phyloP scores from a whole-genome alignment of 495 filamentous ascomycete genomes.

The Friedmanniomyces simplex region DNA sequence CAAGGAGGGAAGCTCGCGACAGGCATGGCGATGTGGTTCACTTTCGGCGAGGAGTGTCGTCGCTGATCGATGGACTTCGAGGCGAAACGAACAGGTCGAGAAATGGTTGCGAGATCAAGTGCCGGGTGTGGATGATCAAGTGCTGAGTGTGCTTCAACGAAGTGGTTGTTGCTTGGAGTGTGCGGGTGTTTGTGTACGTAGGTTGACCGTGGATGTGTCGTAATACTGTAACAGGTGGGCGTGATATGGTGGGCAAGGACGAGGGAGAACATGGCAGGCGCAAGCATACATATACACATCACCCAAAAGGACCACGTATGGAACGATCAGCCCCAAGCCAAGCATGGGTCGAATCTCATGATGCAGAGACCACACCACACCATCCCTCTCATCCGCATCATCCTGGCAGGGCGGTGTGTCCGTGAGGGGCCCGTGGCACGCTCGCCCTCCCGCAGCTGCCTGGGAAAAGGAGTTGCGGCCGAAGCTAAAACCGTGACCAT shows the following conservation, averaged over 20 bases:
- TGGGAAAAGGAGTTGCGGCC: neutral
- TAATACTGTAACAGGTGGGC: neutral
- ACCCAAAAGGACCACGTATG: neutral
- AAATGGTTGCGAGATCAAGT: neutral
- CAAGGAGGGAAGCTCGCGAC: slow-evolving; percentile 63
- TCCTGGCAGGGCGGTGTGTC: neutral
- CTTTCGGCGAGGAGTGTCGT: neutral
- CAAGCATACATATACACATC: slow-evolving; percentile 7
- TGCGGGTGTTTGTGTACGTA: neutral
- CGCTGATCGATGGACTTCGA: neutral
- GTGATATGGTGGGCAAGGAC: neutral
- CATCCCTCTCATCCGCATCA: slow-evolving; percentile 1
- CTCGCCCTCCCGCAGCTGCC: neutral
- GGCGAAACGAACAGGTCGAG: neutral
- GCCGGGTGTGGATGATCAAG: too few relatives aligned
- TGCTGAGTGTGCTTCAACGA: neutral
- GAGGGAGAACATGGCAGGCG: slow-evolving; percentile 2
- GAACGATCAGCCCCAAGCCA: neutral
- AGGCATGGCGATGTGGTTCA: slow-evolving; percentile 41
- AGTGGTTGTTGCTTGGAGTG: neutral
- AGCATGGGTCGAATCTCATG: neutral
- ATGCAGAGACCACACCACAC: slow-evolving; percentile 16
- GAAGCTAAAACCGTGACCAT: neutral
- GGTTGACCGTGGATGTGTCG: neutral
- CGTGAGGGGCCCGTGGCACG: slow-evolving; percentile 1